These are phyloP conservation scores for Ophiosphaerella herpotricha DNA, from an alignment of 2,329 filamentous ascomycete genomes.

Conservation along the genomic window DNA sequence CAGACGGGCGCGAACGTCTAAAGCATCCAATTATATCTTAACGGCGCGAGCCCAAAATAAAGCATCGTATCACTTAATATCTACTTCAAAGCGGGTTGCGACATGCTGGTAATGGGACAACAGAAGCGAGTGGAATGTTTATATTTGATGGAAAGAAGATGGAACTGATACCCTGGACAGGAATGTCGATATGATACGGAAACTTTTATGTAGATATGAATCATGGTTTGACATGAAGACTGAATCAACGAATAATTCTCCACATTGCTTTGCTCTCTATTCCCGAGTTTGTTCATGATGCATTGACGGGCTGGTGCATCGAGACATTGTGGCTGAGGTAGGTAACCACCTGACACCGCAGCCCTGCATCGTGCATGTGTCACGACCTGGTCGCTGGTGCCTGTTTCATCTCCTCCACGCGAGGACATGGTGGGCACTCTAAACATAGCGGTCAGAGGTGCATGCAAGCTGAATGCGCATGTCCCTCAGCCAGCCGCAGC, in stretches of 20 bases:
- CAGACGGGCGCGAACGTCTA: conserved; percentile 33
- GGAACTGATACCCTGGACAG: conserved; percentile 8
- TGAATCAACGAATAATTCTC: background rate
- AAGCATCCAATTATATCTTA: conserved; percentile 2
- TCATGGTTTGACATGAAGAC: conserved; percentile 1
- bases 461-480: background rate
- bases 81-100: conserved; percentile 19
- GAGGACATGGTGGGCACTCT: background rate
- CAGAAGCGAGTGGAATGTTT: background rate
- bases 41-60: conserved; percentile 11
- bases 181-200: conserved; percentile 12
- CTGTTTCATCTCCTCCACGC: background rate
- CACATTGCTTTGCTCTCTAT: background rate
- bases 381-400: background rate
- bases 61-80: conserved; percentile 14
- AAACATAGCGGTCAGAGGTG: background rate
- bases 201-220: conserved; percentile 18
- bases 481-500: background rate
- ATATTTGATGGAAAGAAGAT: background rate
- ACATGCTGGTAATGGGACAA: conserved; percentile 44
- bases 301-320: too few species aligned
- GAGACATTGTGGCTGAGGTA: too few species aligned
- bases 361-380: background rate
- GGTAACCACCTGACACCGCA: too few species aligned
- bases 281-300: too few species aligned